These are phyloP conservation scores for Claviceps sp. DNA, from an alignment of 2,329 filamentous ascomycete genomes.

Conservation along the genomic window DNA sequence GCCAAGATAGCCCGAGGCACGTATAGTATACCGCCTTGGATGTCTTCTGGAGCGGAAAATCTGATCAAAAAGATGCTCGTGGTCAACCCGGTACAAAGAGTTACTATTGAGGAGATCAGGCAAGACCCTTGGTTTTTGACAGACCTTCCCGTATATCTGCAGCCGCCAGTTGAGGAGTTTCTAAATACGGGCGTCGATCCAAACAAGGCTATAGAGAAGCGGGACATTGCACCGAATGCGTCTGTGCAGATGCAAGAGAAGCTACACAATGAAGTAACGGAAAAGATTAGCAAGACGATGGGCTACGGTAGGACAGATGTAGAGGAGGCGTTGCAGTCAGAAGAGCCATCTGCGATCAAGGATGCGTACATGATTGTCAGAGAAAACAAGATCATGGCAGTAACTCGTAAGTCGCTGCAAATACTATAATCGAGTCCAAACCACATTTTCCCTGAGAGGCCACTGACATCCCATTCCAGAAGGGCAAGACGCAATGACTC, in stretches of 20 bases:
- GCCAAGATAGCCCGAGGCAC: constrained; percentile 94
- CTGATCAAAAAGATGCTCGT: constrained; percentile 90
- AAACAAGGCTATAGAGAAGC: constrained; percentile 77
- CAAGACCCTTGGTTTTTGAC: constrained; percentile 88
- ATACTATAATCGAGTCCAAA: too few relatives aligned
- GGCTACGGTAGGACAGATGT: constrained; percentile 92
- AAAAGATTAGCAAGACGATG: constrained; percentile 96
- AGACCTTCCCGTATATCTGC: constrained; percentile 74
- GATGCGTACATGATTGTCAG: constrained; percentile 96
- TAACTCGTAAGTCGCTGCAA: constrained; percentile 56
- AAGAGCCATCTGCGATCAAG: constrained; percentile 95
- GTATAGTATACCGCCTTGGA: constrained; percentile 84
- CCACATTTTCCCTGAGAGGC: constrained; percentile 1
- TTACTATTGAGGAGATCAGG: constrained; percentile 86
- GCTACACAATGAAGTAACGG: constrained; percentile 81
- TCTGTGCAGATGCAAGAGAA: constrained; percentile 71
- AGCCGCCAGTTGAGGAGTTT: constrained; percentile 81
- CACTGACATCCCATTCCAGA: constrained; percentile 14
- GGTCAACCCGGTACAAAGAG: constrained; percentile 86
- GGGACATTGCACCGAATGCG: constrained; percentile 66
- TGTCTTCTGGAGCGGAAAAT: constrained; percentile 67
- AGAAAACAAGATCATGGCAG: constrained; percentile 95
- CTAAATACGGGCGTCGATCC: constrained; percentile 88
- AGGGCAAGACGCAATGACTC: constrained; percentile 19
- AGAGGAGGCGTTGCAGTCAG: constrained; percentile 78